Evolutionary conservation across 23 red algal species (phyloP).

Genomic region (Cyanidiococcus yangmingshanensis): DNA sequence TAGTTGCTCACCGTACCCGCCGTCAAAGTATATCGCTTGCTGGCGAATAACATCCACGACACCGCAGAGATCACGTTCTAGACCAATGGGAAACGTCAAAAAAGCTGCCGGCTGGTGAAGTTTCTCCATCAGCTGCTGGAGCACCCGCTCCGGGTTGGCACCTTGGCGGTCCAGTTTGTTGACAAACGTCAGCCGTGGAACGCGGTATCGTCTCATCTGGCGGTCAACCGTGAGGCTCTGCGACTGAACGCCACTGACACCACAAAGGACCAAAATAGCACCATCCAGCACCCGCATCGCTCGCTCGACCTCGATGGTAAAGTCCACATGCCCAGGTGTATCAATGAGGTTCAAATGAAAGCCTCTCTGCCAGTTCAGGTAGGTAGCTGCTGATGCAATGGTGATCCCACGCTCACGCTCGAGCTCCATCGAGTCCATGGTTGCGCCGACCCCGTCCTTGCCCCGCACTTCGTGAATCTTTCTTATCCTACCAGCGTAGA

Average conservation of each 20-base stretch:
- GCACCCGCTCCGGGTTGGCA: constrained; percentile 62
- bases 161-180: constrained; percentile 93
- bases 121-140: constrained; percentile 60
- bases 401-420: constrained; percentile 98
- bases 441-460: constrained; percentile 97
- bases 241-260: constrained; percentile 81
- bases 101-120: constrained; percentile 64
- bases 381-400: constrained; percentile 90
- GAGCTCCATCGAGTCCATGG: constrained; percentile 98
- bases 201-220: constrained; percentile 95
- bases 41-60: constrained; percentile 71
- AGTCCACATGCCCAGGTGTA: constrained; percentile 78
- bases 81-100: constrained; percentile 71
- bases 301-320: constrained; percentile 97
- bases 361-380: constrained; percentile 48
- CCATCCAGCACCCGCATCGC: constrained; percentile 89
- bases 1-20: constrained; percentile 54
- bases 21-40: constrained; percentile 88
- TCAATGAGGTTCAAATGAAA: constrained; percentile 89
- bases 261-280: constrained; percentile 87
- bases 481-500: constrained; percentile 81
- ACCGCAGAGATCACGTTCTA: constrained; percentile 62
- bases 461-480: constrained; percentile 94
- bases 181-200: constrained; percentile 90
- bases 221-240: constrained; percentile 96